These are phyloP conservation scores for Beauveria medogensis DNA, from an alignment of 2,329 filamentous ascomycete species.

Conservation along the genomic window DNA sequence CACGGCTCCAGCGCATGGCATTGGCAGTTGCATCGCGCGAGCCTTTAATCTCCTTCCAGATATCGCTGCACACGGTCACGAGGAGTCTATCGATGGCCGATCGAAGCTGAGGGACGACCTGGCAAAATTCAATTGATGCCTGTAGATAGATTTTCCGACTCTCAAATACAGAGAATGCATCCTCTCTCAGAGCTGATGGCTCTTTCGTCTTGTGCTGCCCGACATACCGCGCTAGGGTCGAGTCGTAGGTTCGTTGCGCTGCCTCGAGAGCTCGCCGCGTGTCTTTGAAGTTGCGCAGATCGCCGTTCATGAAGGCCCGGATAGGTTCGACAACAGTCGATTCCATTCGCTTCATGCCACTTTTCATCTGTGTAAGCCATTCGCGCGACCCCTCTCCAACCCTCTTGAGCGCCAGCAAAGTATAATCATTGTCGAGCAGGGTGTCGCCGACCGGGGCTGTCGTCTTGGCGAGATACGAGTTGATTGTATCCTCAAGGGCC, in stretches of 20 bases:
- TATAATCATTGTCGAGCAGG: constrained; percentile 91
- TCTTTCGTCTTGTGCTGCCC: constrained; percentile 89
- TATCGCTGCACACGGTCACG: constrained; percentile 74
- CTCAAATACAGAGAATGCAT: constrained; percentile 93
- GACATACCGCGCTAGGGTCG: constrained; percentile 71
- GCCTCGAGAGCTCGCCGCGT: constrained; percentile 66
- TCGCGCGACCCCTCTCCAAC: constrained; percentile 81
- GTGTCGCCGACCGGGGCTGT: constrained; percentile 75
- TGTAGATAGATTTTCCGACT: constrained; percentile 84
- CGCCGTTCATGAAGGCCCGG: constrained; percentile 65
- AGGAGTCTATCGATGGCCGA: constrained; percentile 78
- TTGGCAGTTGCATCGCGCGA: constrained; percentile 57
- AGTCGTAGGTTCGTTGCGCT: constrained; percentile 78
- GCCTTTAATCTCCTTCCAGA: constrained; percentile 78
- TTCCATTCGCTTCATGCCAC: constrained; percentile 71
- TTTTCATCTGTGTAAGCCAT: constrained; percentile 73
- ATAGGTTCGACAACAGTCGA: constrained; percentile 73
- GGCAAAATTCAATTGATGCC: constrained; percentile 87
- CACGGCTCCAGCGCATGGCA: constrained; percentile 60
- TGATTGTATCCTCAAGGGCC: constrained; percentile 71
- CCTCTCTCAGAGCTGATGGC: constrained; percentile 80
- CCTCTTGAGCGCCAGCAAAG: constrained; percentile 73
- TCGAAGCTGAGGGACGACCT: constrained; percentile 77
- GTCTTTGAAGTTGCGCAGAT: constrained; percentile 82
- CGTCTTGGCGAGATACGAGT: constrained; percentile 65